Base-by-base conservation (phyloP, 2,329 filamentous ascomycete genomes). In the Monilinia fructicola region DNA sequence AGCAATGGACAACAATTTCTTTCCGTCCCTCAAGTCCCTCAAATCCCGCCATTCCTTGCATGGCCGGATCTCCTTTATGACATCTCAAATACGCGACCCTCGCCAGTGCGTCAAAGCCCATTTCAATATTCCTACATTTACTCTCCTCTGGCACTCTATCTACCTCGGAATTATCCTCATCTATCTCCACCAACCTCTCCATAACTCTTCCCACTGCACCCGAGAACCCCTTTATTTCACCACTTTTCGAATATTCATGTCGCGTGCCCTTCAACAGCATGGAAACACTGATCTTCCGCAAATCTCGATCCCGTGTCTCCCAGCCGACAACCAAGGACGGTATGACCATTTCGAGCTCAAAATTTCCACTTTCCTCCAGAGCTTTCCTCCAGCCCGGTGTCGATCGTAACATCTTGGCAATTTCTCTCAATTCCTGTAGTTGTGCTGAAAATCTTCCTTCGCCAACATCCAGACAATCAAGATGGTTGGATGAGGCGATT, bases 261-360 rank as follows among this genome's bases (percentile, higher is more conserved):
- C 46, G 23, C 12, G 9, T n/a, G 38, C 31, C 42, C 16, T 35
- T 55, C 52, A 72, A 59, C 10, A 73, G 66, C 38, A 73, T 64
- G 28, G 69, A 54, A 38, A 74, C 68, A 4, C 68, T 69, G 40
- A 71, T 61, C n/a, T 66, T 52, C n/a, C 71, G 38, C 12, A 73
- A 53, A 2, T 67, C 53, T 40, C 70, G 64, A 52, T 73, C 69
- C 4, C 71, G 56, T 23, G 69, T 72, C 21, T 70, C 67, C 71
- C 71, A 73, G 4, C 71, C 71, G 0, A 73, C 68, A 35, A 69
- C 69, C 63, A 72, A 68, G 2, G 70, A 66, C 26, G 72, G 72
- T 4, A 73, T 68, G 4, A 73, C 67, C 7, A 72, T 72, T 46
- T 68, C 69, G 65, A 73, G 64, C 28, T 73, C 70, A 44, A 73